Evolutionary conservation across 1,139 yeast genomes (phyloP), one percentile per base, ranked within the genome.

Genomic region (Hanseniaspora gamundiae): DNA sequence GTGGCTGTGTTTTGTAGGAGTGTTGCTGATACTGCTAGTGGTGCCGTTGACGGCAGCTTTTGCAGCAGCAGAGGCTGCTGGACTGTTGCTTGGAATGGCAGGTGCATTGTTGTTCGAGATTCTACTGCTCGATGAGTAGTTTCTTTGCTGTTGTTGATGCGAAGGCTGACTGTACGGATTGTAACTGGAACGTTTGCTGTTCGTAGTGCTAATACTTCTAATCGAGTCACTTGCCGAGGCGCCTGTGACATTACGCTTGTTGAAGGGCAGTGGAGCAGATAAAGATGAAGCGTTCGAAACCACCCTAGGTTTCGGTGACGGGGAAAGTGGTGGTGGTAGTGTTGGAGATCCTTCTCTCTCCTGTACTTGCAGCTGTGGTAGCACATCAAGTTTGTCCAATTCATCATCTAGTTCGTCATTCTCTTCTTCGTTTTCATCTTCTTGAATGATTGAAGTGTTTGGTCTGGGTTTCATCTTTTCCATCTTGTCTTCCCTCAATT

Each of bases 401-500:
- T 31, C 24, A 17, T 31, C 27, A 6, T 29, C 14, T 11, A 29
- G 7, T 7, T 31, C 24, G 19, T 31, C 27, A n/a, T 7, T 38
- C 20, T 35, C 40, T 14, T 29, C 40, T 3, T 35, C 29, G 10
- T 41, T 42, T 7, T 43, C 46, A n/a, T 43, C 46, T 27, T 43
- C 46, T 21, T 43, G 41, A 16, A 43, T 43, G 16, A 38, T 35
- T 5, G 46, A 43, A 7, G 33, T 41, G 27, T 43, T 42, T 27
- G 35, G 40, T 16, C 33, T 39, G 21, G 19, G 39, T 24, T 36
- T 30, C 21, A 8, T 38, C 14, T 41, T 35, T 26, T 21, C 21
- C 11, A 31, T 20, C 39, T 19, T 35, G 28, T 35, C 20, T 9
- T 31, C 39, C 30, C 39, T 29, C 30, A 33, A n/a, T 11, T 33